Evolutionary conservation across 345 rosid species (phyloP).

Genomic region (Microcos paniculata): DNA sequence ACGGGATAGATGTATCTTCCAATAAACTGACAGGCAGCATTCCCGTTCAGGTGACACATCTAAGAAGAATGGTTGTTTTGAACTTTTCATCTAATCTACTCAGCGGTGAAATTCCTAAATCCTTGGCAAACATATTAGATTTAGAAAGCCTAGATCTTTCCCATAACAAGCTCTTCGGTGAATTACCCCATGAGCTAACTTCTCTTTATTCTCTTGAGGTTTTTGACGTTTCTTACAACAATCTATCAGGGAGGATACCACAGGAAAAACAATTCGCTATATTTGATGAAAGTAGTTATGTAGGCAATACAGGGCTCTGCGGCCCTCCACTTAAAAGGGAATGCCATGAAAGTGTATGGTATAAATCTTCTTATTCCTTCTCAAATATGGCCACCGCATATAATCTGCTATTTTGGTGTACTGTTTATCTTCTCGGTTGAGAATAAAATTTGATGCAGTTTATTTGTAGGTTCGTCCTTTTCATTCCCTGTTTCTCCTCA

Average conservation of each 20-base stretch:
- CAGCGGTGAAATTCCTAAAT: conserved; percentile 4
- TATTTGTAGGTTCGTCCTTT: too few species aligned
- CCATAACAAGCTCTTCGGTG: conserved; percentile 4
- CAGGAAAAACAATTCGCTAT: neutral
- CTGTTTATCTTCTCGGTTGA: neutral
- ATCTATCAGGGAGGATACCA: conserved; percentile 18
- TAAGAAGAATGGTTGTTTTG: fast-evolving
- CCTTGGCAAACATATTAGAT: fast-evolving
- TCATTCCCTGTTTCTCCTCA: too few species aligned
- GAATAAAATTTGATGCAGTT: neutral
- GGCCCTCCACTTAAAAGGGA: neutral
- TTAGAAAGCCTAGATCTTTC: conserved; percentile 9
- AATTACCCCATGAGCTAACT: neutral
- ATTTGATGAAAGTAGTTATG: neutral
- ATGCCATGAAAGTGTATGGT: neutral
- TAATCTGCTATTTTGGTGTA: neutral
- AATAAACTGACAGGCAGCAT: conserved; percentile 21
- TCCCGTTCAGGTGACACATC: neutral
- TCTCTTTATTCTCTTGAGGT: fast-evolving
- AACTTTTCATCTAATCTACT: conserved; percentile 22
- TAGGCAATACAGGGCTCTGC: conserved; percentile 9
- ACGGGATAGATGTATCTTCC: neutral
- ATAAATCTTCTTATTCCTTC: neutral
- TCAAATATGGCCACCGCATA: neutral
- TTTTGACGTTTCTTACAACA: conserved; percentile 18